These are phyloP conservation scores for Penicillium italicum DNA, from an alignment of 2,329 filamentous ascomycete genomes.

Conservation along the genomic window DNA sequence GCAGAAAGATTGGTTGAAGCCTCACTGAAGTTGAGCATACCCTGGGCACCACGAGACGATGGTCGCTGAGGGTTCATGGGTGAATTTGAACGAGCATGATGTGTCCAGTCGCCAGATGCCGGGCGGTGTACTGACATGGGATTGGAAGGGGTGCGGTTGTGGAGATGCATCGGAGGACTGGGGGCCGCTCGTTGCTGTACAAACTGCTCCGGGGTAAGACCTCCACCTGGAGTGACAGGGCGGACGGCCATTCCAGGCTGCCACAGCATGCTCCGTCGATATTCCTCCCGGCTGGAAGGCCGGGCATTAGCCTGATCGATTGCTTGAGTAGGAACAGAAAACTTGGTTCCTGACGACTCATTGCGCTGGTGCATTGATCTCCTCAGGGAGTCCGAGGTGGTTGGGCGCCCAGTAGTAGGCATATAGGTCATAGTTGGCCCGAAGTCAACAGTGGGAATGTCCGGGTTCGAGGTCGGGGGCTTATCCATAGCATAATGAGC, in stretches of 20 bases:
- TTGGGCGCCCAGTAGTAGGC: conserved; percentile 53
- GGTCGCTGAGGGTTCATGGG: conserved; percentile 32
- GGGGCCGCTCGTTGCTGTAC: conserved; percentile 71
- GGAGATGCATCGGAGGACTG: conserved; percentile 55
- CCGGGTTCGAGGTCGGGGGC: conserved; percentile 41
- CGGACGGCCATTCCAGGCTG: conserved; percentile 63
- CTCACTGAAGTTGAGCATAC: conserved; percentile 50
- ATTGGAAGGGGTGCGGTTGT: conserved; percentile 58
- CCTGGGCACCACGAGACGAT: conserved; percentile 57
- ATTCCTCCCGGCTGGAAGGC: conserved; percentile 48
- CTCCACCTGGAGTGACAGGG: conserved; percentile 47
- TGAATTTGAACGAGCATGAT: conserved; percentile 32
- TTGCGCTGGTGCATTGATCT: conserved; percentile 32
- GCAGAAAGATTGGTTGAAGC: conserved; percentile 67
- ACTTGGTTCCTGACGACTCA: conserved; percentile 31
- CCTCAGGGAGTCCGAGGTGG: conserved; percentile 52
- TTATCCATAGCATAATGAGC: conserved; percentile 42
- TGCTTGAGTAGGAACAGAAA: conserved; percentile 20
- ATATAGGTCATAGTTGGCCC: conserved; percentile 74
- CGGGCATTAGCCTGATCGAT: conserved; percentile 36
- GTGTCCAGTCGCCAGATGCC: conserved; percentile 40
- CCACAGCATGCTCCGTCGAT: conserved; percentile 70
- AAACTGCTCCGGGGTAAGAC: conserved; percentile 76
- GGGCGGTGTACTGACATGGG: conserved; percentile 38
- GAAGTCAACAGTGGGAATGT: conserved; percentile 76